Conservation (phyloP, 352 stramenopile genomes). For the Phytophthora sp. region DNA sequence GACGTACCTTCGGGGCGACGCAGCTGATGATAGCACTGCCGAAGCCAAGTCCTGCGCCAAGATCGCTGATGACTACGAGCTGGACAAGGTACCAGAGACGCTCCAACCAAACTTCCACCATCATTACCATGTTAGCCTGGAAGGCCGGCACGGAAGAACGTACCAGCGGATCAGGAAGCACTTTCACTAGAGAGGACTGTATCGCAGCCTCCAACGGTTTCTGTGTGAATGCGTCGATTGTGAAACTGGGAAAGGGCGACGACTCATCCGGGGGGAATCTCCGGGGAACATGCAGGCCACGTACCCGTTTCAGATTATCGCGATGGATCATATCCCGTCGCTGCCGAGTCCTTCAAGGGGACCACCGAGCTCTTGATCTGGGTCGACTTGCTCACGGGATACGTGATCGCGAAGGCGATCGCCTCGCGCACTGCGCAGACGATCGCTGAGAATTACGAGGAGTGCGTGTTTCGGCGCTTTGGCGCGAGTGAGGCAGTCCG, state of each 20-base stretch:
- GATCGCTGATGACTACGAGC: constrained; percentile 10
- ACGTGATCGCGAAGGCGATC: neutral
- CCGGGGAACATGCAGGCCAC: constrained; percentile 11
- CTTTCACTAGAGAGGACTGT: constrained; percentile 7
- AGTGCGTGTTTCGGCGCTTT: constrained; percentile 1
- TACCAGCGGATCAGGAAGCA: neutral
- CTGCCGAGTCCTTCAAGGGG: neutral
- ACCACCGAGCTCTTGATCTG: constrained; percentile 19
- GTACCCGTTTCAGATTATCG: constrained; percentile 14
- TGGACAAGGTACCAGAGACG: too few species aligned
- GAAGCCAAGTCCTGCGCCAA: constrained; percentile 3
- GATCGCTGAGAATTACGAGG: neutral
- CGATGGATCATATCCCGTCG: constrained; percentile 24
- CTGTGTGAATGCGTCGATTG: constrained; percentile 12
- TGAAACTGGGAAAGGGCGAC: constrained; percentile 6
- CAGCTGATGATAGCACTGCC: neutral
- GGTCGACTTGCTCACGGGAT: too few species aligned
- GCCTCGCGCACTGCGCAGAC: neutral
- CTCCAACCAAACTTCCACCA: too few species aligned
- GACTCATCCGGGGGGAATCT: neutral
- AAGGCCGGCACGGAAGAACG: neutral
- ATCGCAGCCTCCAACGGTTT: neutral
- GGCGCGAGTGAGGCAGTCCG: constrained; percentile 9
- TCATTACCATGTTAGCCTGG: neutral
- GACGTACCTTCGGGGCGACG: neutral